Conservation (phyloP, 2,329 filamentous ascomycete genomes). For the Pseudopithomyces maydicus region DNA sequence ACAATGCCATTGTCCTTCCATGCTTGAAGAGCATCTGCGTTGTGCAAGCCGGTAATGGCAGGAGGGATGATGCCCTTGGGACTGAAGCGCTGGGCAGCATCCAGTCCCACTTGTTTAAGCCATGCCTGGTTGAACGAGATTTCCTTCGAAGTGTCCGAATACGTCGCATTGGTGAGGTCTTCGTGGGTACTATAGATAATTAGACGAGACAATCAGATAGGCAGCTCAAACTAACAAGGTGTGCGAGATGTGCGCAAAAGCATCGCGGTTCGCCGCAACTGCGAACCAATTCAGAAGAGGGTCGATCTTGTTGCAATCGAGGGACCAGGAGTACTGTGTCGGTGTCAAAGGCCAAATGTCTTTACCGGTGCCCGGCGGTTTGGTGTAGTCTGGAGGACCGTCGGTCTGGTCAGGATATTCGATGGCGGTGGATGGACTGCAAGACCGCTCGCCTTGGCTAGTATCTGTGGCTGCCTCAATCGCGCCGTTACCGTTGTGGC, state of each 20-base stretch:
- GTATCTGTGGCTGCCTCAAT: conserved; percentile 42
- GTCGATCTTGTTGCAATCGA: conserved; percentile 57
- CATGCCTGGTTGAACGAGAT: conserved; percentile 66
- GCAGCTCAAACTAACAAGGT: conserved; percentile 53
- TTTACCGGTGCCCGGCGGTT: conserved; percentile 45
- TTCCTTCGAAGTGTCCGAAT: conserved; percentile 61
- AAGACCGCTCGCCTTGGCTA: conserved; percentile 23
- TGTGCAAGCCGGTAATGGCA: conserved; percentile 67
- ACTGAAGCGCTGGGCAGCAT: conserved; percentile 55
- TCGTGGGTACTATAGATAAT: conserved; percentile 53
- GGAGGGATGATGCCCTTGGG: conserved; percentile 64
- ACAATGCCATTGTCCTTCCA: conserved; percentile 65
- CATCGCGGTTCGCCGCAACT: conserved; percentile 55
- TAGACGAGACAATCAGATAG: neutral
- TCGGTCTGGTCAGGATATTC: conserved; percentile 48
- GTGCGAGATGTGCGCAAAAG: conserved; percentile 65
- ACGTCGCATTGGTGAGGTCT: conserved; percentile 65
- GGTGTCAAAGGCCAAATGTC: conserved; percentile 49
- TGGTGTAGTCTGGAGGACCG: conserved; percentile 53
- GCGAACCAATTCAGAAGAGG: conserved; percentile 60
- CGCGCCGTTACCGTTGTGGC: conserved; percentile 46
- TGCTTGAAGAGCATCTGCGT: conserved; percentile 65
- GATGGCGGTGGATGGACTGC: conserved; percentile 41
- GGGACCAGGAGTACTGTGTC: conserved; percentile 55
- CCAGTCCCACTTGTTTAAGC: conserved; percentile 60